Percentiles rank a stretch among this genome's conserved stretches.
These are phyloP conservation scores for Trichoderma endophyticum DNA, from an alignment of 2,329 filamentous ascomycete species.

Conservation along the genomic window DNA sequence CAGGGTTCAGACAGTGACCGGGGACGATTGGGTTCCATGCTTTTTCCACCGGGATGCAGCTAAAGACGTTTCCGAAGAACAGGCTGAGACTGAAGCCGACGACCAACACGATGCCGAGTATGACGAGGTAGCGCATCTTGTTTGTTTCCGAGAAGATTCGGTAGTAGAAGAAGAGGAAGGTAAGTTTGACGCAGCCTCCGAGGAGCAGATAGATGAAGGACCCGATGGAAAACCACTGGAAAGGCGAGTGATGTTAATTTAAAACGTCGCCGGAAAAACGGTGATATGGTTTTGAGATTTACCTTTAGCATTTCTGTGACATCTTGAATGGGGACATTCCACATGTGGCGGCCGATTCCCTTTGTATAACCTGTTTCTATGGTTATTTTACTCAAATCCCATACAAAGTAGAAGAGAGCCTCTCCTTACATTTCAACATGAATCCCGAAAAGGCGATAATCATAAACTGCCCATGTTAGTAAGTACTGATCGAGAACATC, in stretches of 20 bases:
- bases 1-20: background rate
- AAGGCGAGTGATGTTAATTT: background rate
- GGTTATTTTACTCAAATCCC: background rate
- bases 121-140: background rate
- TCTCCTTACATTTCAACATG: background rate
- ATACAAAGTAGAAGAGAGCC: accelerated
- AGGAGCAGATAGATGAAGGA: background rate
- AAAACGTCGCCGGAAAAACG: background rate
- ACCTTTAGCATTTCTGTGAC: background rate
- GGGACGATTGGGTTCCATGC: background rate
- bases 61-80: background rate
- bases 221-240: background rate
- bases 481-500: too few species aligned
- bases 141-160: background rate
- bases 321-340: background rate
- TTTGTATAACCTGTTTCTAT: background rate
- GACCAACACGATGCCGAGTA: background rate
- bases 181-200: background rate
- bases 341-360: background rate
- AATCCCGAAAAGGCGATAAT: background rate
- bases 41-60: background rate
- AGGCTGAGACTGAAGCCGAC: background rate
- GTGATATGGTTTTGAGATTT: background rate
- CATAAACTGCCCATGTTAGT: background rate
- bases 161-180: background rate